Conservation (phyloP, 805 yeast genomes). For the Nakazawaea wyomingensis region DNA sequence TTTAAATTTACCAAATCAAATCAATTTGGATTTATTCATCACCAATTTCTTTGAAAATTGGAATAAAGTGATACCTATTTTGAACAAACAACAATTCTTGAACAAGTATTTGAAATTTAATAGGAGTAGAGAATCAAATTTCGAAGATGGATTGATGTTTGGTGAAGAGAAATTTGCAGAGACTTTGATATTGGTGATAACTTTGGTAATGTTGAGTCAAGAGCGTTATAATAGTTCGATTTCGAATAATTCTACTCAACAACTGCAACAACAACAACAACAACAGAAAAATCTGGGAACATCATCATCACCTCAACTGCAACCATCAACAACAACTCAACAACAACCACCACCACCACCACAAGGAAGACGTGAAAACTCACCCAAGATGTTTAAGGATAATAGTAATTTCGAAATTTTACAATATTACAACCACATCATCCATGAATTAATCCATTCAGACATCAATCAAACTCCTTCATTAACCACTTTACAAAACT, state of each 20-base stretch:
- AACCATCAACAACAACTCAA: background rate
- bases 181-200: slow-evolving; percentile 40
- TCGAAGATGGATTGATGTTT: slow-evolving; percentile 34
- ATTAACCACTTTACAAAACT: slow-evolving; percentile 62
- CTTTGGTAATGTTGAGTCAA: slow-evolving; percentile 43
- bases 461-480: slow-evolving; percentile 58
- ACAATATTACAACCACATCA: slow-evolving; percentile 53
- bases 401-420: slow-evolving; percentile 26
- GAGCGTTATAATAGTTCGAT: slow-evolving; percentile 22
- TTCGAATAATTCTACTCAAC: background rate
- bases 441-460: slow-evolving; percentile 58
- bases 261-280: background rate
- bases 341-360: slow-evolving; percentile 5
- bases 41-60: slow-evolving; percentile 71
- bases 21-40: slow-evolving; percentile 63
- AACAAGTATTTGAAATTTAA: slow-evolving; percentile 47
- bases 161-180: slow-evolving; percentile 55
- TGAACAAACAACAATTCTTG: slow-evolving; percentile 67
- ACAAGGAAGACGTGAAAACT: slow-evolving; percentile 9
- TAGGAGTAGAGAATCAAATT: slow-evolving; percentile 38
- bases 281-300: too few species aligned
- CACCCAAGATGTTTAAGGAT: slow-evolving; percentile 13
- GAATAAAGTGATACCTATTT: slow-evolving; percentile 64
- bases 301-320: background rate
- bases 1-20: slow-evolving; percentile 43